These are phyloP conservation scores for Daedaleopsis nitida DNA, from an alignment of 768 basidiomycete genomes.

Conservation along the genomic window DNA sequence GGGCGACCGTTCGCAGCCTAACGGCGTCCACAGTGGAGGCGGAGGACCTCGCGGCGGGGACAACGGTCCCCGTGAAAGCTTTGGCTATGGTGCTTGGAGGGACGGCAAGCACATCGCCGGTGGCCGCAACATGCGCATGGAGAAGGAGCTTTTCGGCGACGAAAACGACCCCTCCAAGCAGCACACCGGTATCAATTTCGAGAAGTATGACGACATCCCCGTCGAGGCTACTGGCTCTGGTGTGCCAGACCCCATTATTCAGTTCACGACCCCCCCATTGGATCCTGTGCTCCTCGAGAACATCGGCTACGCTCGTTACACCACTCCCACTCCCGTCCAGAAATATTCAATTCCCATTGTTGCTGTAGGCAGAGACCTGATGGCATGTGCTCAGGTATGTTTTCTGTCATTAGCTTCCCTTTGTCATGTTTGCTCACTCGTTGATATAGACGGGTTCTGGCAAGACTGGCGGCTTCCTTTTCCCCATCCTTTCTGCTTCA, in stretches of 20 bases:
- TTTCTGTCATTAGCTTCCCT: background rate
- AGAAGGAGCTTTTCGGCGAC: constrained; percentile 97
- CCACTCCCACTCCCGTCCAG: constrained; percentile 97
- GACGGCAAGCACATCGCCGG: constrained; percentile 90
- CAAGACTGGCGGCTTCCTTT: constrained; percentile 98
- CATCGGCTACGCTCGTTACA: constrained; percentile 90
- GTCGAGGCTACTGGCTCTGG: constrained; percentile 97
- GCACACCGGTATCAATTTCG: constrained; percentile 98
- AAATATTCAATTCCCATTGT: constrained; percentile 99
- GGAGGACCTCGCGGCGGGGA: constrained; percentile 31
- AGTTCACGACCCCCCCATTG: constrained; percentile 87
- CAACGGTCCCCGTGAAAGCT: constrained; percentile 50
- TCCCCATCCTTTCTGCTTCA: constrained; percentile 95
- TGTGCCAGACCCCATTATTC: constrained; percentile 92
- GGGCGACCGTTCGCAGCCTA: constrained; percentile 32
- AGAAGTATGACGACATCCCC: constrained; percentile 99
- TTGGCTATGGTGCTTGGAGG: constrained; percentile 80
- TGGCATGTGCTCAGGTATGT: constrained; percentile 91
- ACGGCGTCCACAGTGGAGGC: constrained; percentile 21
- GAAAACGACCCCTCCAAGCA: constrained; percentile 82
- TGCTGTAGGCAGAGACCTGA: constrained; percentile 82
- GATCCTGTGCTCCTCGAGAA: constrained; percentile 95
- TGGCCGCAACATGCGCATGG: constrained; percentile 79
- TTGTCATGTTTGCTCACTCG: constrained; percentile 22
- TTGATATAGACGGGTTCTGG: constrained; percentile 92